These are phyloP conservation scores for Cryphonectria naterciae DNA, from an alignment of 2,329 filamentous ascomycete genomes.

Conservation along the genomic window DNA sequence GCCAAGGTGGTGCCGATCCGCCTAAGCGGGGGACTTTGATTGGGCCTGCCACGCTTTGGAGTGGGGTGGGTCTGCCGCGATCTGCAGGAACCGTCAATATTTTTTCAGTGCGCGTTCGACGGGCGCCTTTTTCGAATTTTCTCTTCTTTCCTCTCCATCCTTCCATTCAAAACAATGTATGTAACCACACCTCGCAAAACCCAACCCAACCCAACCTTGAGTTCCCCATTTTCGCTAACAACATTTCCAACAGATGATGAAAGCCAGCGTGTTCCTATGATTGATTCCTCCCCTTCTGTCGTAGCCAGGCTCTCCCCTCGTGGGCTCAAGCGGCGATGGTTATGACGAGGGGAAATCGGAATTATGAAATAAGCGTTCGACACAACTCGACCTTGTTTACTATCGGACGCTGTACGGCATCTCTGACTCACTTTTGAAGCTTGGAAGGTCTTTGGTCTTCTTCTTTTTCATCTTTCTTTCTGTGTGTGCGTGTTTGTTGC, in stretches of 20 bases:
- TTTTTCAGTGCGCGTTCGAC: constrained; percentile 26
- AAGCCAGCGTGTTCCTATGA: constrained; percentile 98
- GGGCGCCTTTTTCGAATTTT: constrained; percentile 40
- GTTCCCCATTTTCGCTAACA: constrained; percentile 40
- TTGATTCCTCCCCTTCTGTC: constrained; percentile 65
- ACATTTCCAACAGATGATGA: constrained; percentile 81
- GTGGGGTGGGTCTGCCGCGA: constrained; percentile 16
- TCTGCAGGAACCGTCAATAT: constrained; percentile 23
- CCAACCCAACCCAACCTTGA: neutral
- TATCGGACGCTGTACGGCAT: constrained; percentile 97
- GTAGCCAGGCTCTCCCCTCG: constrained; percentile 81
- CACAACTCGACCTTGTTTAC: constrained; percentile 94
- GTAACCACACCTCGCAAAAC: constrained; percentile 45
- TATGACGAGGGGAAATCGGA: constrained; percentile 63
- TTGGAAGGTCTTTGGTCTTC: constrained; percentile 33
- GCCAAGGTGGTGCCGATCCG: constrained; percentile 11
- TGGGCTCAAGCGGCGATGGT: constrained; percentile 87
- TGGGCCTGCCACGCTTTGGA: neutral
- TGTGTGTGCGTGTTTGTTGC: neutral
- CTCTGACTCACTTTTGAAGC: constrained; percentile 72
- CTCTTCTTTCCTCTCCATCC: constrained; percentile 69
- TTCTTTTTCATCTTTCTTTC: neutral
- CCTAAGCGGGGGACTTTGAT: constrained; percentile 3
- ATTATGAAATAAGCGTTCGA: constrained; percentile 99
- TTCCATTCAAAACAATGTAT: constrained; percentile 99